Evolutionary conservation across 2,329 filamentous ascomycete species (phyloP), one percentile per base, ranked within the genome.

Genomic region (Chaetomium sp.): DNA sequence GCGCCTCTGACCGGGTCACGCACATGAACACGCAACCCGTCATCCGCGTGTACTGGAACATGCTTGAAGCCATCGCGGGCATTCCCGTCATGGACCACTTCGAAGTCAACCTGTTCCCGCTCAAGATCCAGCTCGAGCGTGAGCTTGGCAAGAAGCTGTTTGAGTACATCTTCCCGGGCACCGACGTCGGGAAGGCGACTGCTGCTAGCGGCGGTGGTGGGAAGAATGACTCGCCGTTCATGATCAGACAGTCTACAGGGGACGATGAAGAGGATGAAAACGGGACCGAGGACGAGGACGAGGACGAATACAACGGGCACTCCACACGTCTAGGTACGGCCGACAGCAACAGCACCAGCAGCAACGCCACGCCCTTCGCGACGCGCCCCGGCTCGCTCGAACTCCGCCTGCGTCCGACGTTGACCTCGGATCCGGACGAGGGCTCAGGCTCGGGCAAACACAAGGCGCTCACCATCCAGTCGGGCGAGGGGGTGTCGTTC

Each of bases 11-110:
- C 19, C 19, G 19, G 3, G 19, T 27, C 6, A n/a, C 40, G 7
- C 11, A 82, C 46, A 71, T 78, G n/a, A 74, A 78, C 52, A 84
- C 87, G 59, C 79, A 81, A 46, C 89, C 91, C 66, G 97, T 97
- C 87, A 81, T 99, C 51, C 84, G 87, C 37, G 89, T 99, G 10
- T 94, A 95, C 68, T 99, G 95, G 90, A 86, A 96, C 68, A 96
- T 96, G 90, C 79, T 99, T 4, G 94, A 99, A 72, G 91, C 94
- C 6, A 96, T 99, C 69, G 94, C 92, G 40, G 94, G 94, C 49
- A 99, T 99, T 59, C 90, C 92, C 0, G 91, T 99, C 36, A 89
- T 99, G 78, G 92, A 97, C 64, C 88, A 95, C 65, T 99, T 99
- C 66, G 91, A 97, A 70, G 89, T 99, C 54, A 90, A 91, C 54